phyloP scores from a whole-genome alignment of 768 basidiomycete species.

The Podaxis pistillaris region DNA sequence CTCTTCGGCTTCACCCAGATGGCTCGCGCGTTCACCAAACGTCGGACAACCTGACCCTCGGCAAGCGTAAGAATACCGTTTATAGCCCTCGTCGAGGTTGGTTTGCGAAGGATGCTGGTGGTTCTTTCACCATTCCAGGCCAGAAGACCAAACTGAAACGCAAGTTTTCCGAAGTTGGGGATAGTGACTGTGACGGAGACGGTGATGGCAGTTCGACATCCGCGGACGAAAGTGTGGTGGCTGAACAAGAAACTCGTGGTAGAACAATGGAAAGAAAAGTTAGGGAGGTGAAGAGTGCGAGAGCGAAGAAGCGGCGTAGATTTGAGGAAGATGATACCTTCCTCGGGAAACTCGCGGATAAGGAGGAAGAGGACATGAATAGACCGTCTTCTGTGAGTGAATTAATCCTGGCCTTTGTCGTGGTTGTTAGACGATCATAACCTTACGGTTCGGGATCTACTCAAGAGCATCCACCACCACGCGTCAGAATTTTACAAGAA shows the following conservation, averaged over 20 bases:
- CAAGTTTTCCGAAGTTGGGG: neutral
- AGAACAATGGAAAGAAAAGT: neutral
- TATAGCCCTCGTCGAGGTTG: neutral
- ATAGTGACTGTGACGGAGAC: neutral
- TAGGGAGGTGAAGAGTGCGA: neutral
- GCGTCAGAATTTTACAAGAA: neutral
- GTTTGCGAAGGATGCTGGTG: slow-evolving; percentile 1
- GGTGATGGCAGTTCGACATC: neutral
- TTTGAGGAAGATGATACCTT: neutral
- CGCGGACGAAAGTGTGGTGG: neutral
- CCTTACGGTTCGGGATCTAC: neutral
- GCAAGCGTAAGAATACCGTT: neutral
- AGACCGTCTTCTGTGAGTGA: neutral
- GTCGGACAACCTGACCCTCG: neutral
- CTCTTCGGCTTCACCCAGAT: neutral
- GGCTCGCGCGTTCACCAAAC: neutral
- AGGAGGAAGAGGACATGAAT: neutral
- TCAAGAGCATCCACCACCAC: neutral
- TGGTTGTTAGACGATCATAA: neutral
- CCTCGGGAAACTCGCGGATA: neutral
- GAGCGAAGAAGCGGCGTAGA: neutral
- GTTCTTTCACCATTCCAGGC: neutral
- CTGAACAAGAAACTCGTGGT: neutral
- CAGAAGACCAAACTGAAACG: neutral
- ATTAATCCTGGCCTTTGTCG: neutral